A percentile compares a stretch with the other conserved stretches of the same genome.
phyloP scores from a whole-genome alignment of 805 yeast genomes.

The Candida tallmaniae region DNA sequence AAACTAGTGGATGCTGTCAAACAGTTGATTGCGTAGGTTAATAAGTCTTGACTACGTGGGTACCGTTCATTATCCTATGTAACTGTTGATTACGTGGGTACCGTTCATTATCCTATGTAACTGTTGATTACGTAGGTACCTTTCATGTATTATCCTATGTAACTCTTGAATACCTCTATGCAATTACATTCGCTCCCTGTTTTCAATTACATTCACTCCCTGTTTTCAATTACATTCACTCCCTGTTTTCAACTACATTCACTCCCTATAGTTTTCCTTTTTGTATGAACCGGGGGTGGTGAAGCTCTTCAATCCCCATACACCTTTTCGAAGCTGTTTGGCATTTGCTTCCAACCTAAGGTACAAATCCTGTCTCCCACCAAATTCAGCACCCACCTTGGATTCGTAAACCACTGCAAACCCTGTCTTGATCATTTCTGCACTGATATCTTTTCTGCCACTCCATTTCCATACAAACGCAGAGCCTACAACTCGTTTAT shows the following conservation, averaged over 20 bases:
- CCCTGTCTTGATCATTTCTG: constrained; percentile 81
- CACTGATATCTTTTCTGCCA: constrained; percentile 76
- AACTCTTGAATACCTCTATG: background rate
- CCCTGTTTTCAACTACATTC: no score
- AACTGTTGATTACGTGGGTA: no score
- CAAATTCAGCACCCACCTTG: constrained; percentile 77
- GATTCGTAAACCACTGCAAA: constrained; percentile 87
- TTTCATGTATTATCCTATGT: no score
- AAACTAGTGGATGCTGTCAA: constrained; percentile 19
- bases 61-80: no score
- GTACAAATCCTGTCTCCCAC: constrained; percentile 63
- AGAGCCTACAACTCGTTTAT: constrained; percentile 80
- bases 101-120: no score
- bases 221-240: no score
- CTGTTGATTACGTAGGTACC: no score
- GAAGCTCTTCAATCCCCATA: constrained; percentile 59
- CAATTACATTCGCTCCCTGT: background rate
- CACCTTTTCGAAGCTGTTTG: constrained; percentile 51
- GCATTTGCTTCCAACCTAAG: constrained; percentile 59
- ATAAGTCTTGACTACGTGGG: no score
- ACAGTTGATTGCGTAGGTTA: constrained; percentile 3
- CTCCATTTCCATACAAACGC: constrained; percentile 54
- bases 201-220: no score
- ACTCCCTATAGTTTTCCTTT: constrained; percentile 30
- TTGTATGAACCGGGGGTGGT: constrained; percentile 81